Percentiles rank a stretch among this genome's conserved stretches.
These are phyloP conservation scores for Pseudogymnoascus sp. DNA, from an alignment of 2,329 filamentous ascomycete species.

Conservation along the genomic window DNA sequence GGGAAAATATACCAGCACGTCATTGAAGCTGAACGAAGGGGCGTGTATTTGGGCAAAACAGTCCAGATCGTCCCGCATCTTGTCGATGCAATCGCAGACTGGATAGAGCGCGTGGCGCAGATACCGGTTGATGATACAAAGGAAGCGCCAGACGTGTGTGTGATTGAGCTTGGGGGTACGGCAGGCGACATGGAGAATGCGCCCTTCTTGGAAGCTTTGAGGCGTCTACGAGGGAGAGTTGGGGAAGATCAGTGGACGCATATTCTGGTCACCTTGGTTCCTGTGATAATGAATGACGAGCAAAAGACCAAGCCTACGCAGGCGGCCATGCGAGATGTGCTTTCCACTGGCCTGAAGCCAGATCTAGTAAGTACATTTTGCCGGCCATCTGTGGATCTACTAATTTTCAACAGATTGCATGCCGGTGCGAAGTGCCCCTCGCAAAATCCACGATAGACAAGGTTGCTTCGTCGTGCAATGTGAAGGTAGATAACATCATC, in stretches of 20 bases:
- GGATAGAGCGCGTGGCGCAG: conserved; percentile 78
- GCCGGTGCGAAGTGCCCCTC: conserved; percentile 74
- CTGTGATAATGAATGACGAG: conserved; percentile 52
- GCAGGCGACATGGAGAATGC: conserved; percentile 78
- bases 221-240: conserved; percentile 64
- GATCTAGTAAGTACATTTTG: conserved; percentile 49
- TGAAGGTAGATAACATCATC: conserved; percentile 76
- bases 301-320: conserved; percentile 98
- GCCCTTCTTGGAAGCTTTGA: conserved; percentile 81
- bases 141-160: conserved; percentile 82
- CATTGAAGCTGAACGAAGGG: conserved; percentile 60
- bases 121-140: conserved; percentile 81
- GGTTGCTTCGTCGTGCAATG: conserved; percentile 81
- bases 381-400: conserved; percentile 11
- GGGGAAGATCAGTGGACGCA: conserved; percentile 77
- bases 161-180: conserved; percentile 58
- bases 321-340: conserved; percentile 74
- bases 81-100: conserved; percentile 87
- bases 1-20: conserved; percentile 93
- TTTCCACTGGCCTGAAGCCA: conserved; percentile 59
- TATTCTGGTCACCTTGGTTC: conserved; percentile 84
- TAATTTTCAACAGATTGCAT: conserved; percentile 62
- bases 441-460: conserved; percentile 71
- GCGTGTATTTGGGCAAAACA: conserved; percentile 80
- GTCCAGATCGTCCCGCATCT: conserved; percentile 93